phyloP scores from a whole-genome alignment of 2,329 filamentous ascomycete species.

The Graphiopsis chlorocephala region DNA sequence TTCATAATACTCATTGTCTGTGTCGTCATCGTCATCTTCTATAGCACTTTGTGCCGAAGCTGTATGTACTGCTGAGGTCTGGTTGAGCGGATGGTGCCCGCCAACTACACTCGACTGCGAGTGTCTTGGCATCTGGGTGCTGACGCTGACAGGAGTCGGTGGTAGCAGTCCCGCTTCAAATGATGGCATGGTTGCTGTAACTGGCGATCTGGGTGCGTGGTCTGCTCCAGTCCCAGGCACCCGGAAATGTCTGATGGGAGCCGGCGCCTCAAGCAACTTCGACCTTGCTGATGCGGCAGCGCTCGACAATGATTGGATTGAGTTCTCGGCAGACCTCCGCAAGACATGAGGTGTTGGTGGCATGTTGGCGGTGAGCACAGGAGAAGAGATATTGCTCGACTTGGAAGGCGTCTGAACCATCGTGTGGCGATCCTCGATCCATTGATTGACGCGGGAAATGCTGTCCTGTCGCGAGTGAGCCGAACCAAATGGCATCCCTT shows the following conservation, averaged over 20 bases:
- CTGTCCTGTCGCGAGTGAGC: constrained; percentile 31
- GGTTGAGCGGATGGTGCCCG: constrained; percentile 26
- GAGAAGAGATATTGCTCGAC: constrained; percentile 27
- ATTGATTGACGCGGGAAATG: constrained; percentile 37
- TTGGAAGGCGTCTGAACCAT: constrained; percentile 32
- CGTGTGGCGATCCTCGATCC: constrained; percentile 33
- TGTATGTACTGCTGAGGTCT: constrained; percentile 18
- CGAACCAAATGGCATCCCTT: constrained; percentile 1
- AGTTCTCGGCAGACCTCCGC: constrained; percentile 15
- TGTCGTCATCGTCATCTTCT: constrained; percentile 2
- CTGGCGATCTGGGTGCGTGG: constrained; percentile 6
- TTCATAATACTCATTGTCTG: constrained; percentile 21
- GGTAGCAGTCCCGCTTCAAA: constrained; percentile 31
- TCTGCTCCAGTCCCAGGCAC: background rate
- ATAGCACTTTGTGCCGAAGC: constrained; percentile 9
- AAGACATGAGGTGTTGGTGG: constrained; percentile 1
- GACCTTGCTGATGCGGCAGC: constrained; percentile 19
- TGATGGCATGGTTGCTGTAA: constrained; percentile 23
- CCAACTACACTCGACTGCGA: constrained; percentile 31
- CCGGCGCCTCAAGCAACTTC: background rate
- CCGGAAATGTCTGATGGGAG: background rate
- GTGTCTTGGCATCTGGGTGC: constrained; percentile 32
- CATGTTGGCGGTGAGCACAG: constrained; percentile 8
- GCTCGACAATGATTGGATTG: constrained; percentile 25
- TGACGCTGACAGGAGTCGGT: constrained; percentile 35